Conservation (phyloP, 805 yeast species). For the Candida namnaoensis region DNA sequence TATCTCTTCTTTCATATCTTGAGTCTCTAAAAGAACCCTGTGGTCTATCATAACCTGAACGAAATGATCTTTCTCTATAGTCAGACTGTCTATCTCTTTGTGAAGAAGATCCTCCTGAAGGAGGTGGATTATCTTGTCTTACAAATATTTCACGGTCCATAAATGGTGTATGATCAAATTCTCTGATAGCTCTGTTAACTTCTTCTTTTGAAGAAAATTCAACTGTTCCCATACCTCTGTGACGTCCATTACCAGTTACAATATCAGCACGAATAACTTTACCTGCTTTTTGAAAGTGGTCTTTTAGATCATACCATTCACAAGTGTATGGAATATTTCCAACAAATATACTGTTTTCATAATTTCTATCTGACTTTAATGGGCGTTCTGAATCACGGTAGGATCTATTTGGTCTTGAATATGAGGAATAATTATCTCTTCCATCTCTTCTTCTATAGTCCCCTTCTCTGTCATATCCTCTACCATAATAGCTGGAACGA, state of each 20-base stretch:
- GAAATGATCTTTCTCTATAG: constrained; percentile 4
- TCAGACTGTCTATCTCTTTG: constrained; percentile 9
- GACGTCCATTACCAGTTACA: constrained; percentile 67
- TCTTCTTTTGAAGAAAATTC: constrained; percentile 62
- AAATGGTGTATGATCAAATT: constrained; percentile 55
- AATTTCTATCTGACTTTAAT: constrained; percentile 43
- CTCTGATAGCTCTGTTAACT: constrained; percentile 63
- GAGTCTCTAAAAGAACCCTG: constrained; percentile 6
- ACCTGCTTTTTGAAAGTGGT: constrained; percentile 51
- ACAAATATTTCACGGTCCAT: constrained; percentile 79
- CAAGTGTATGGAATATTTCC: constrained; percentile 67
- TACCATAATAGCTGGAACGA: constrained; percentile 5
- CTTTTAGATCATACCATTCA: constrained; percentile 50
- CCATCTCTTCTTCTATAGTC: constrained; percentile 27
- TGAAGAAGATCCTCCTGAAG: constrained; percentile 19
- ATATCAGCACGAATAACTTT: constrained; percentile 76
- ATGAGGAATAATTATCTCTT: constrained; percentile 10
- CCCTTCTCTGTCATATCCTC: constrained; percentile 32
- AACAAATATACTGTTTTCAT: constrained; percentile 60
- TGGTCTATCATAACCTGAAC: too few species aligned
- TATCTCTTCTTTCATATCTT: constrained; percentile 4
- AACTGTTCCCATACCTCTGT: constrained; percentile 88
- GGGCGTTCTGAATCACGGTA: constrained; percentile 15
- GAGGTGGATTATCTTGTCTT: constrained; percentile 87
- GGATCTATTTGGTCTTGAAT: constrained; percentile 1